A percentile compares a stretch with the other conserved stretches of the same genome.
These are phyloP conservation scores for Rhododendron kiyosumense DNA, from an alignment of 148 eudicot species.

Conservation along the genomic window DNA sequence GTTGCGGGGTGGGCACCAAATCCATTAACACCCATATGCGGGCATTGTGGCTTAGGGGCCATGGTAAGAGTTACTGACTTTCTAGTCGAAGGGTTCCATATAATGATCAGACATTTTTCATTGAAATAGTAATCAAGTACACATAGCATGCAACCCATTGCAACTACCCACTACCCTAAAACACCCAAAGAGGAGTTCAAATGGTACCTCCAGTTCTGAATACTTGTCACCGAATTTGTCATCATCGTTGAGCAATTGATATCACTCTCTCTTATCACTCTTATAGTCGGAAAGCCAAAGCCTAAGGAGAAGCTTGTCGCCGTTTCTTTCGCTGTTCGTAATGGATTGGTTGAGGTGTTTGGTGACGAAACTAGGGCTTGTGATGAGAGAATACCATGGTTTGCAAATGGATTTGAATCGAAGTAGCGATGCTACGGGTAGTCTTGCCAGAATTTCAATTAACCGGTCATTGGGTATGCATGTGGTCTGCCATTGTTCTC, in stretches of 20 bases:
- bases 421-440: not conserved
- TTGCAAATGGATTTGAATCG: conserved; percentile 1
- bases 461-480: not conserved
- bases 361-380: conserved; percentile 1
- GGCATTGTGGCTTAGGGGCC: not conserved
- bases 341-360: not conserved
- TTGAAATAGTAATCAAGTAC: conserved; percentile 7
- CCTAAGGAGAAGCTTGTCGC: not conserved
- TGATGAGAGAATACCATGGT: conserved; percentile 4
- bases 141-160: conserved; percentile 27
- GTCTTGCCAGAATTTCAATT: not conserved
- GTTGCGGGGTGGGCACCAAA: conserved; percentile 15
- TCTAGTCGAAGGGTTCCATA: conserved; percentile 31
- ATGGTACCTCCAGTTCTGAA: conserved; percentile 14
- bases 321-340: not conserved
- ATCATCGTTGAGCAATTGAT: conserved; percentile 6
- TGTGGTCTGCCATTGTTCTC: not conserved
- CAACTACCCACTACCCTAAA: conserved; percentile 27
- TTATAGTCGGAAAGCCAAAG: too few species aligned
- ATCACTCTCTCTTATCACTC: conserved; percentile 11
- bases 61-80: not conserved
- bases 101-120: conserved; percentile 5
- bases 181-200: conserved; percentile 17
- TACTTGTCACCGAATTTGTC: conserved; percentile 8
- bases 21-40: conserved; percentile 16